Conservation (phyloP, 2,329 filamentous ascomycete species). For the Claviceps lovelessii region DNA sequence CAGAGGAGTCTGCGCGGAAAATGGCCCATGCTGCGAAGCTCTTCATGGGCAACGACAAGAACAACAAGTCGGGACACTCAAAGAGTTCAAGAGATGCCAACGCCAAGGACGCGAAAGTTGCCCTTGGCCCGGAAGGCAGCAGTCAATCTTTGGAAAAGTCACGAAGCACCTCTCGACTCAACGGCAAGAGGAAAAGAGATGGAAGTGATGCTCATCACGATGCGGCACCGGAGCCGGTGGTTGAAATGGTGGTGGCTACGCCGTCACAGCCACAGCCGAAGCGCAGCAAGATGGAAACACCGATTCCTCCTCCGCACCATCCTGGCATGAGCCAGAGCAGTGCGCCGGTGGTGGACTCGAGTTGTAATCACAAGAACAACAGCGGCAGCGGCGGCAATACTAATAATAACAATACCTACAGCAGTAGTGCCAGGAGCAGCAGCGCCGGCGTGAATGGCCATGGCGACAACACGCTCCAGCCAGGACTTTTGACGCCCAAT, state of each 20-base stretch:
- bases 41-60: constrained; percentile 20
- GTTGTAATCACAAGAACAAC: constrained; percentile 7
- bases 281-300: constrained; percentile 43
- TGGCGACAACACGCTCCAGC: neutral
- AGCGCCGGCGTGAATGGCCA: neutral
- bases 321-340: constrained; percentile 17
- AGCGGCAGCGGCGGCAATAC: neutral
- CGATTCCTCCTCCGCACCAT: constrained; percentile 33
- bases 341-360: constrained; percentile 14
- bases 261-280: constrained; percentile 29
- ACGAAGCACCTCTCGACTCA: constrained; percentile 17
- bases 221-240: constrained; percentile 11
- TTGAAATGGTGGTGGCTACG: constrained; percentile 11
- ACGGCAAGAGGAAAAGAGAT: constrained; percentile 33
- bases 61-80: constrained; percentile 5
- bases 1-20: constrained; percentile 41
- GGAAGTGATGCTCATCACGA: constrained; percentile 20
- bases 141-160: constrained; percentile 13
- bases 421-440: neutral
- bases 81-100: constrained; percentile 14
- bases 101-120: constrained; percentile 1
- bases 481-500: constrained; percentile 2
- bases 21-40: constrained; percentile 34
- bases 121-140: constrained; percentile 3
- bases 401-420: no score